Base-by-base conservation (phyloP, 352 stramenopile species). In the Thalassiosira mediterranea region DNA sequence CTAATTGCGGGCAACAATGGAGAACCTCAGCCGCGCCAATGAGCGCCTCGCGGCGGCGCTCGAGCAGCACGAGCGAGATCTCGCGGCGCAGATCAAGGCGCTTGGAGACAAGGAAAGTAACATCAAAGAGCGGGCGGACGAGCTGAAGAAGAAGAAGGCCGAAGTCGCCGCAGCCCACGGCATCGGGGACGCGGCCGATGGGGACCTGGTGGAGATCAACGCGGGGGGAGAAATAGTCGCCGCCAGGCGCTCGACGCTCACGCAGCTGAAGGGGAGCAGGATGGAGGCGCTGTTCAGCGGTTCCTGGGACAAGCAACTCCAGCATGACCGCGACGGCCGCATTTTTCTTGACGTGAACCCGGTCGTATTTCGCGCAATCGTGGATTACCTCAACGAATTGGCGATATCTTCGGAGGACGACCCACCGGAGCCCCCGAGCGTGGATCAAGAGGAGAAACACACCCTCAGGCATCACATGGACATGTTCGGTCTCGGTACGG, bases 261-360 rank as follows among this genome's bases (percentile, higher is more conserved):
- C 15, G 11, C 52, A 66, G 28, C 1, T 67, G 0, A 25, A 74
- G 42, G 64, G 53, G 0, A 67, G 17, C 11, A 66, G 54, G 11
- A 34, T 74, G 5, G 64, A 57, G 17, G 51, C 64, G 48, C 21
- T 74, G 11, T 74, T 74, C 17, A 59, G 64, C 38, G 64, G 64
- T 2, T 26, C 23, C n/a, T 74, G 54, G 52, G 64, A 67, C 1
- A 59, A 67, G 38, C 56, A 66, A 0, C 31, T 74, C 5, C 23
- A 34, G 1, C 13, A 31, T 19, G 64, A 74, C 48, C 5, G n/a
- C 10, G 26, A 57, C 2, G 53, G 53, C 13, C 38, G 64, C 5
- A 57, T 74, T 40, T 74, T 74, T 38, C 28, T 74, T 11, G 64
- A 74, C 59, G 52, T 74, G 8, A 59, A 67, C 48, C 23, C 37